phyloP scores from a whole-genome alignment of 768 basidiomycete genomes.

The Russula olivacea region DNA sequence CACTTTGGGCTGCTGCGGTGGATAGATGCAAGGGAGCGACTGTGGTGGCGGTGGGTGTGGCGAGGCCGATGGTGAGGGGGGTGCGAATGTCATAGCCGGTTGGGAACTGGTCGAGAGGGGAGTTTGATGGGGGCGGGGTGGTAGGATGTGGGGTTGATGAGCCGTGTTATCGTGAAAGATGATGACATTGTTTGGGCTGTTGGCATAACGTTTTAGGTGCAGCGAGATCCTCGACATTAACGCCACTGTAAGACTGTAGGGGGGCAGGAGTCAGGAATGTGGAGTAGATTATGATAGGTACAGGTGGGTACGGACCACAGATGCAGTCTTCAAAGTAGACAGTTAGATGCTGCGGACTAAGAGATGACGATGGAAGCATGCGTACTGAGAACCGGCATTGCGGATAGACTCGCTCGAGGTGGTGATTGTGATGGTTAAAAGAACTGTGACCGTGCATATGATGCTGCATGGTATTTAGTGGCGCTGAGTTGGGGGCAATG shows the following conservation, averaged over 20 bases:
- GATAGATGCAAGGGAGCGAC: background rate
- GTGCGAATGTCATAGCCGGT: background rate
- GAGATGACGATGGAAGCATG: too few relatives aligned
- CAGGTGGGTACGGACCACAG: too few relatives aligned
- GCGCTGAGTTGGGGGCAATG: background rate
- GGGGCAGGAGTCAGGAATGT: too few relatives aligned
- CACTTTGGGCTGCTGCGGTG: background rate
- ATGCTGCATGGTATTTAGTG: constrained; percentile 27
- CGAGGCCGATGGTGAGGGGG: background rate
- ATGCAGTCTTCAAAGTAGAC: too few relatives aligned
- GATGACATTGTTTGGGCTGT: constrained; percentile 28
- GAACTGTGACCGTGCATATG: constrained; percentile 37
- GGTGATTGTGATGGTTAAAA: constrained; percentile 37
- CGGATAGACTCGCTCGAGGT: constrained; percentile 30
- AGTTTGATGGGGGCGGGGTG: background rate
- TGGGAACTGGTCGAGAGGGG: background rate
- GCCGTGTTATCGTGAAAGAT: background rate
- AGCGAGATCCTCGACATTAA: constrained; percentile 70
- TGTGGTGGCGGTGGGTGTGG: background rate
- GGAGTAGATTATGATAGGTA: too few relatives aligned
- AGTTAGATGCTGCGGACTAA: background rate
- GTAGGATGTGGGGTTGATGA: background rate
- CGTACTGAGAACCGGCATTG: constrained; percentile 36
- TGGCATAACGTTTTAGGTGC: constrained; percentile 33
- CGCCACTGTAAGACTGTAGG: constrained; percentile 41